These are phyloP conservation scores for Lecanoromycetidae sp. DNA, from an alignment of 2,329 filamentous ascomycete species.

Conservation along the genomic window DNA sequence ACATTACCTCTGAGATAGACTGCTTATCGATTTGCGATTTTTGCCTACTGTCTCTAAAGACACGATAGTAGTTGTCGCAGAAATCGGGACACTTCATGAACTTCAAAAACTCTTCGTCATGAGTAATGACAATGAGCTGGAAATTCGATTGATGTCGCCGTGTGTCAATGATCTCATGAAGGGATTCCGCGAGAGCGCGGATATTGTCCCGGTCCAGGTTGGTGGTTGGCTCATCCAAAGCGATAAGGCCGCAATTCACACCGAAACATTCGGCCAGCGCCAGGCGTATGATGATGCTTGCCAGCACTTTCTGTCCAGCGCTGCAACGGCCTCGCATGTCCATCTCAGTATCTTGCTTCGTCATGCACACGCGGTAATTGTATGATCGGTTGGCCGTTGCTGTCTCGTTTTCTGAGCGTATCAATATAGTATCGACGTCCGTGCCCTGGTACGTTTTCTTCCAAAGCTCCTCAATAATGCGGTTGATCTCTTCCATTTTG, in stretches of 20 bases:
- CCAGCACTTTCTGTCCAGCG: slow-evolving; percentile 90
- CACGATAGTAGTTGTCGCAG: slow-evolving; percentile 80
- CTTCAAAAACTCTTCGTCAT: slow-evolving; percentile 90
- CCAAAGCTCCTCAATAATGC: slow-evolving; percentile 93
- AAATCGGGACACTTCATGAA: slow-evolving; percentile 93
- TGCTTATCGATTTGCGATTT: slow-evolving; percentile 72
- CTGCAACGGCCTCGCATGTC: slow-evolving; percentile 98
- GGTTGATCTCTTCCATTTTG: slow-evolving; percentile 98
- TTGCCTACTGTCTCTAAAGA: slow-evolving; percentile 70
- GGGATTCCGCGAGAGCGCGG: slow-evolving; percentile 66
- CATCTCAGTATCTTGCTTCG: slow-evolving; percentile 95
- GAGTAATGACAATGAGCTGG: slow-evolving; percentile 95
- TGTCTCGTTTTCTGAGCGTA: slow-evolving; percentile 79
- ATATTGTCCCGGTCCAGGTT: slow-evolving; percentile 96
- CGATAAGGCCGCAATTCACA: slow-evolving; percentile 88
- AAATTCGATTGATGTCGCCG: slow-evolving; percentile 84
- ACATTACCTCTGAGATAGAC: slow-evolving; percentile 38
- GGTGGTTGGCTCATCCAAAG: slow-evolving; percentile 92
- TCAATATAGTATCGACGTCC: slow-evolving; percentile 92
- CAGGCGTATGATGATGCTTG: slow-evolving; percentile 92
- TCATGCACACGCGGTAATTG: slow-evolving; percentile 97
- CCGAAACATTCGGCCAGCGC: slow-evolving; percentile 95
- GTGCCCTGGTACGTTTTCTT: slow-evolving; percentile 92
- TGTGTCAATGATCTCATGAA: slow-evolving; percentile 76
- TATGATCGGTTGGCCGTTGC: slow-evolving; percentile 66